Base-by-base conservation (phyloP, 257 asterid species). In the Lavandula angustifolia region DNA sequence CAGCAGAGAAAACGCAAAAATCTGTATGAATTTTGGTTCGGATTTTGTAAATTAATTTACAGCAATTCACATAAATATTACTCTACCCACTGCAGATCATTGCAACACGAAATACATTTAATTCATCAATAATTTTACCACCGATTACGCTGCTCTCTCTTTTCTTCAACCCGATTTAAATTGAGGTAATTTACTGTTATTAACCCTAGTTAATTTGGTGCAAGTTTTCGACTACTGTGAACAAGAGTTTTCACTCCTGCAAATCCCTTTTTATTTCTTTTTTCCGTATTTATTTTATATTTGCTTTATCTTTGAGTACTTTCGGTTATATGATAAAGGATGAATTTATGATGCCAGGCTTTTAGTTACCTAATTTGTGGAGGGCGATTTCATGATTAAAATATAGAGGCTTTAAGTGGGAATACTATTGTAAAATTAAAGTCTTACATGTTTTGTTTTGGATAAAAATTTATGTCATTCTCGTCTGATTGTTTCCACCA, bases 61-160 rank as follows among this genome's bases (percentile, higher is more conserved):
- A 70, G 37, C 64, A 37, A 47, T 70, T 70, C 9, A 42, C 58
- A 54, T 60, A 40, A 53, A 70, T 38, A 50, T 7, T 18, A 54
- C 60, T 32, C 54, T 47, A 66, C 74, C 75, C 50, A 72, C 66
- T 51, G 61, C 75, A 72, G 72, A 62, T 62, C 54, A 60, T 50
- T 62, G 71, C 43, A 55, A 55, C 47, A 44, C 60, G 52, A 62
- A 18, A 54, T 61, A 59, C 73, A 42, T 32, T 37, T 53, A 32
- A 64, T 38, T 37, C 29, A 60, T 46, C 29, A 46, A 29, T 49
- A 54, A 54, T 18, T 65, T 61, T 58, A 54, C 80, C 71, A 42
- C 57, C 53, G 70, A 53, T 67, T 62, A n/a, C 61, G 55, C 49
- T 54, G 13, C 55, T 62, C 14, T 57, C 35, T 44, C 50, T 18